These are phyloP conservation scores for Aureobasidium sp. DNA, from an alignment of 2,329 filamentous ascomycete genomes.

Conservation along the genomic window DNA sequence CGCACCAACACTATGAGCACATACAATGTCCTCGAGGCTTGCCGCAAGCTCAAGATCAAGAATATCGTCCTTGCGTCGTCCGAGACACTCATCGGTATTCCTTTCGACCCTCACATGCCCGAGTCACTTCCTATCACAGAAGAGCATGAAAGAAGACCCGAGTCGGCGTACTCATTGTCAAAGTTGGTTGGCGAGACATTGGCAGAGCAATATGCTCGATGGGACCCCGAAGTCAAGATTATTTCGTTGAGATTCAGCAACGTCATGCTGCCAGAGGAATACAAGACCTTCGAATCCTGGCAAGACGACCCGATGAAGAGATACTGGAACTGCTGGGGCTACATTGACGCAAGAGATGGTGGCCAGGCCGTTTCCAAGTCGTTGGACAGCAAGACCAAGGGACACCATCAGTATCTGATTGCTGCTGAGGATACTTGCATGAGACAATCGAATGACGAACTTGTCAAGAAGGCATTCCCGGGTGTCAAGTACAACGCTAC, in stretches of 20 bases:
- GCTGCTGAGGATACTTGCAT: constrained; percentile 22
- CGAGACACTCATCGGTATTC: constrained; percentile 23
- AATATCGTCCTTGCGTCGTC: constrained; percentile 23
- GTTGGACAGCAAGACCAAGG: constrained; percentile 19
- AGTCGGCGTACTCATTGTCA: constrained; percentile 21
- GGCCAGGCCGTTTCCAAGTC: constrained; percentile 21
- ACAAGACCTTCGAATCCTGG: constrained; percentile 20
- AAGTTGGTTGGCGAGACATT: constrained; percentile 23
- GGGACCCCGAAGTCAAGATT: constrained; percentile 22
- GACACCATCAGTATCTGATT: constrained; percentile 22
- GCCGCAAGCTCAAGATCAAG: constrained; percentile 22
- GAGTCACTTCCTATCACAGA: constrained; percentile 21
- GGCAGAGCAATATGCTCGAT: constrained; percentile 21
- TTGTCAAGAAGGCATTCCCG: constrained; percentile 21
- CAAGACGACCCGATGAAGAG: constrained; percentile 21
- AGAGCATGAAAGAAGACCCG: constrained; percentile 21
- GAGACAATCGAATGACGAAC: constrained; percentile 22
- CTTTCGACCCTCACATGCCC: constrained; percentile 21
- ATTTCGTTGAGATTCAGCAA: constrained; percentile 23
- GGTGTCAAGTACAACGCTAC: constrained; percentile 21
- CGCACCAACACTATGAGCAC: constrained; percentile 23
- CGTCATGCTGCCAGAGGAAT: constrained; percentile 23
- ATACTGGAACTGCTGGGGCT: constrained; percentile 24
- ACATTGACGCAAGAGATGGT: constrained; percentile 22
- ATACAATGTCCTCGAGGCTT: constrained; percentile 23